These are phyloP conservation scores for Collybia nuda DNA, from an alignment of 768 basidiomycete genomes.

Conservation along the genomic window DNA sequence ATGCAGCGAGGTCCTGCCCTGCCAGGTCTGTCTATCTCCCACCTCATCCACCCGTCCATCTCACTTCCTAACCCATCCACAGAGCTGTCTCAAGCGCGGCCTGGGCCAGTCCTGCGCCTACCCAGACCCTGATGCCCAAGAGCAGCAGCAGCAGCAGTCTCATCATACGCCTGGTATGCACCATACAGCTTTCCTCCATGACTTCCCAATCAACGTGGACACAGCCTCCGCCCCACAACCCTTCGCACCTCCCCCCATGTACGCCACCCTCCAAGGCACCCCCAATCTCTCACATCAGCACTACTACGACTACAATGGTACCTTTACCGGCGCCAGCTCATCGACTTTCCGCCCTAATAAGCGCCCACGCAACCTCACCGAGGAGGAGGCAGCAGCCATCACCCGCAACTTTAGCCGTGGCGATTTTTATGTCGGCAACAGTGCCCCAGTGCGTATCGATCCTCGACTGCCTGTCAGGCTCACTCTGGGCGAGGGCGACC, in stretches of 20 bases:
- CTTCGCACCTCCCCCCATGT: slow-evolving; percentile 50
- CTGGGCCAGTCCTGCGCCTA: slow-evolving; percentile 70
- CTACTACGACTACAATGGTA: slow-evolving; percentile 78
- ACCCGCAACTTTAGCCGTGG: slow-evolving; percentile 80
- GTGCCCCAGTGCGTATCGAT: slow-evolving; percentile 82
- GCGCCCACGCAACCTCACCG: slow-evolving; percentile 76
- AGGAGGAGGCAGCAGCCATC: slow-evolving; percentile 82
- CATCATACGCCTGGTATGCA: slow-evolving; percentile 40
- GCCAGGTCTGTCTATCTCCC: slow-evolving; percentile 51
- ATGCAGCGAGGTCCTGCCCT: slow-evolving; percentile 80
- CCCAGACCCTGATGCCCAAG: slow-evolving; percentile 69
- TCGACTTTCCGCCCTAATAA: slow-evolving; percentile 81
- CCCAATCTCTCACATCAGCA: slow-evolving; percentile 59
- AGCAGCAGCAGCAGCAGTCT: slow-evolving; percentile 37
- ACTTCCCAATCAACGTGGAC: slow-evolving; percentile 11
- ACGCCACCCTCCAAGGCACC: slow-evolving; percentile 43
- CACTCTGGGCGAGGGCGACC: slow-evolving; percentile 79
- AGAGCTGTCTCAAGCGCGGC: slow-evolving; percentile 85
- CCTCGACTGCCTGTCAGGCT: slow-evolving; percentile 77
- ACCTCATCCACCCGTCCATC: slow-evolving; percentile 1
- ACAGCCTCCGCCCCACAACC: slow-evolving; percentile 33
- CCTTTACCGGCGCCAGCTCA: slow-evolving; percentile 67
- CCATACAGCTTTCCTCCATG: slow-evolving; percentile 13
- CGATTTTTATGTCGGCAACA: slow-evolving; percentile 80
- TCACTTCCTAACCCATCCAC: slow-evolving; percentile 8